Conservation (phyloP, 352 stramenopile species). For the Phytophthora palmivora region DNA sequence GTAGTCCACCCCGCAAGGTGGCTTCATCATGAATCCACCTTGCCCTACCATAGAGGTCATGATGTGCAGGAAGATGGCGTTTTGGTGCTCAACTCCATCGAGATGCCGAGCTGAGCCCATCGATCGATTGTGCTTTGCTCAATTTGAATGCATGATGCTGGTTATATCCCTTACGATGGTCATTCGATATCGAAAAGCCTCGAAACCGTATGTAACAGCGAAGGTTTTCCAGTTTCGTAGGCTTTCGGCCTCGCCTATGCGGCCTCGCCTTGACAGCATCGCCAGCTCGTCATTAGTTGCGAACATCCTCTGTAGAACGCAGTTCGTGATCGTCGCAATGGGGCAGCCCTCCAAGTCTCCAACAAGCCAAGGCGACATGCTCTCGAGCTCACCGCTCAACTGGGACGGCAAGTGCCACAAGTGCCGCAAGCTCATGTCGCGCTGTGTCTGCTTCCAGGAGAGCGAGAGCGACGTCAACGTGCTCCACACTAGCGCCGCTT, state of each 20-base stretch:
- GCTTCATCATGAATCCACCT: no score
- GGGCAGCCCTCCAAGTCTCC: constrained; percentile 11
- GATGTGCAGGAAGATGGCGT: constrained; percentile 8
- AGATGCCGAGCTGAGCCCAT: constrained; percentile 20
- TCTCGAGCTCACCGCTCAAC: constrained; percentile 21
- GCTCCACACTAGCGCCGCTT: constrained; percentile 10
- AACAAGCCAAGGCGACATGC: not conserved
- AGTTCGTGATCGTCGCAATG: constrained; percentile 15
- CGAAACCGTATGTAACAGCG: not conserved
- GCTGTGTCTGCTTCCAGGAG: constrained; percentile 47
- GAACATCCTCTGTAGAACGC: constrained; percentile 14
- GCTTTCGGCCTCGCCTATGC: constrained; percentile 5
- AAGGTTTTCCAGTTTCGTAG: constrained; percentile 9
- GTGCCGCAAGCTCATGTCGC: constrained; percentile 53
- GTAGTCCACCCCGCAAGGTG: no score
- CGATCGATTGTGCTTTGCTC: constrained; percentile 25
- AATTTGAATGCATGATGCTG: not conserved
- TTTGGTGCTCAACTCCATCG: constrained; percentile 24
- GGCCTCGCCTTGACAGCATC: constrained; percentile 8
- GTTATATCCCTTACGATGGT: no score
- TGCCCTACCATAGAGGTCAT: not conserved
- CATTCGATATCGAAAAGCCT: not conserved
- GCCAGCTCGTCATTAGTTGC: constrained; percentile 24
- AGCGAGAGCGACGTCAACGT: constrained; percentile 21
- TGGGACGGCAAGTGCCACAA: constrained; percentile 55